These are phyloP conservation scores for Phytophthora pinifolia DNA, from an alignment of 352 stramenopile species.

Conservation along the genomic window DNA sequence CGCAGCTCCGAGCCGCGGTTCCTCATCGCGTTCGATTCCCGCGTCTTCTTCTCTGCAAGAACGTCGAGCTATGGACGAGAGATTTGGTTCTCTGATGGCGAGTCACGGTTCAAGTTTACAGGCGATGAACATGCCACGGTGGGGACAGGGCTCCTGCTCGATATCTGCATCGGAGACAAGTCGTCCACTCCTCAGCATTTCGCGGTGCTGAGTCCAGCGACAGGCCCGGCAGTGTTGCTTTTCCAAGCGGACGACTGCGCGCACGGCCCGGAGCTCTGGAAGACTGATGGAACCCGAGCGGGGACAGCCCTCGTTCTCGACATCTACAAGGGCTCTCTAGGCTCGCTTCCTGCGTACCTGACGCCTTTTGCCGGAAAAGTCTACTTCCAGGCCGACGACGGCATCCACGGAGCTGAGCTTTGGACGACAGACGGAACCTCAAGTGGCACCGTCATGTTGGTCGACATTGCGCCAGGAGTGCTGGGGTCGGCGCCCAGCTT, in stretches of 20 bases:
- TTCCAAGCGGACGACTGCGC: slow-evolving; percentile 87
- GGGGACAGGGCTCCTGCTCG: slow-evolving; percentile 50
- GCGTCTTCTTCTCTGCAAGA: slow-evolving; percentile 59
- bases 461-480: slow-evolving; percentile 57
- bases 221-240: slow-evolving; percentile 36
- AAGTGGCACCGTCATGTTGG: slow-evolving; percentile 50
- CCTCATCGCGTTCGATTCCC: slow-evolving; percentile 34
- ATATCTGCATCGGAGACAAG: slow-evolving; percentile 48
- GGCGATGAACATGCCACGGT: slow-evolving; percentile 30
- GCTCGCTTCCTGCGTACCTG: slow-evolving; percentile 58
- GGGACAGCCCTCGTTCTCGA: slow-evolving; percentile 67
- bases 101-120: slow-evolving; percentile 28
- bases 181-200: slow-evolving; percentile 62
- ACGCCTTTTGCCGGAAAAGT: slow-evolving; percentile 41
- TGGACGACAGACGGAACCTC: slow-evolving; percentile 71
- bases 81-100: slow-evolving; percentile 61
- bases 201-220: slow-evolving; percentile 19
- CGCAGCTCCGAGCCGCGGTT: slow-evolving; percentile 41
- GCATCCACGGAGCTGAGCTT: slow-evolving; percentile 70
- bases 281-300: slow-evolving; percentile 46
- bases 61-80: slow-evolving; percentile 47
- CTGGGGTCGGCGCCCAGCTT: slow-evolving; percentile 38
- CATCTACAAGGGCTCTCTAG: slow-evolving; percentile 41
- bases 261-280: slow-evolving; percentile 84
- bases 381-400: slow-evolving; percentile 87